phyloP scores from a whole-genome alignment of 148 eudicot genomes.

The Pouteria glomerata region DNA sequence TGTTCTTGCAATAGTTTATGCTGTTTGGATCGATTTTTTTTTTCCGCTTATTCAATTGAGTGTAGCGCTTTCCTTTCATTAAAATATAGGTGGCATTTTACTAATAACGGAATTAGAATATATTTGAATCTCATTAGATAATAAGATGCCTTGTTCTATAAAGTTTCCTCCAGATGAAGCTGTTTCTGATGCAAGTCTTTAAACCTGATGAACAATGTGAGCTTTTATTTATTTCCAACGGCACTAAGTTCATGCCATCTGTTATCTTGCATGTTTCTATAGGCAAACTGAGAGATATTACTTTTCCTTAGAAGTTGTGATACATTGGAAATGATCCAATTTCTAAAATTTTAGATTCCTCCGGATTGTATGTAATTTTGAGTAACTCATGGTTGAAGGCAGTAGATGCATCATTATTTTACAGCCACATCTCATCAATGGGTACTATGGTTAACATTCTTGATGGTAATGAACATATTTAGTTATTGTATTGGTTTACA shows the following conservation, averaged over 20 bases:
- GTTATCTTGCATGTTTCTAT: neutral
- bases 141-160: neutral
- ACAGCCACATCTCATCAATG: neutral
- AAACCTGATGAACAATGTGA: no score
- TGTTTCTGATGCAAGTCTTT: neutral
- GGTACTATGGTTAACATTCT: neutral
- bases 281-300: neutral
- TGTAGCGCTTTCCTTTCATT: neutral
- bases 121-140: neutral
- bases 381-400: neutral
- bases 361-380: neutral
- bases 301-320: neutral
- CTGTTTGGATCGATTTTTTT: neutral
- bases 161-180: neutral
- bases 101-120: neutral
- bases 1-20: conserved; percentile 3
- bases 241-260: neutral
- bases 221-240: neutral
- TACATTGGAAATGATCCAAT: neutral
- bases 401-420: neutral
- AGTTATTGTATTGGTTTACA: no score
- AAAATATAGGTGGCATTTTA: neutral
- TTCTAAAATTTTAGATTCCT: neutral
- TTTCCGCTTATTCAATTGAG: neutral
- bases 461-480: neutral